Evolutionary conservation across 2,329 filamentous ascomycete species (phyloP).

Genomic region (Pestalotiopsis sp.): DNA sequence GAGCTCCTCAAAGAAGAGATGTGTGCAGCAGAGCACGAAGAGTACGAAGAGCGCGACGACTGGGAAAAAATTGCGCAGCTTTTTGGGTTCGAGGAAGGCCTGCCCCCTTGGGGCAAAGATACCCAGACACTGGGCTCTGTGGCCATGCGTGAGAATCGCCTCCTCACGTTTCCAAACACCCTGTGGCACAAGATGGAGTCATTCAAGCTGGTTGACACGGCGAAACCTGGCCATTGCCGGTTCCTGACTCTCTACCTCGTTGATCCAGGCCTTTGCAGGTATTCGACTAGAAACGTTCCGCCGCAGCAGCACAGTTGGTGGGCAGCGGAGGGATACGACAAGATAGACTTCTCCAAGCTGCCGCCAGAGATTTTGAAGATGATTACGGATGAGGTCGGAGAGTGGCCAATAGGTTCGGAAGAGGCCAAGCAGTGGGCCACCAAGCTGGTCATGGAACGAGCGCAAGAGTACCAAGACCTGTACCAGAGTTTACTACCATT

Average conservation of each 20-base stretch:
- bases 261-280: not conserved
- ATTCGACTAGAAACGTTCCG: conserved; percentile 1
- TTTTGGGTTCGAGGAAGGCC: not conserved
- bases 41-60: conserved; percentile 22
- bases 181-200: conserved; percentile 35
- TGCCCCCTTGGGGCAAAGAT: not conserved
- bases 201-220: not conserved
- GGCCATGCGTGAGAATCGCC: conserved; percentile 46
- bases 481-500: too few species aligned
- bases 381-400: conserved; percentile 1
- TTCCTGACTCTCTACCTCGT: conserved; percentile 2
- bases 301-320: conserved; percentile 12
- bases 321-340: conserved; percentile 6
- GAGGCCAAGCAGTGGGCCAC: not conserved
- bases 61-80: conserved; percentile 14
- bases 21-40: conserved; percentile 37
- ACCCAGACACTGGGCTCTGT: conserved; percentile 52
- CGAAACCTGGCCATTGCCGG: not conserved
- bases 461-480: too few species aligned
- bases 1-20: conserved; percentile 35
- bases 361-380: conserved; percentile 5
- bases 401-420: conserved; percentile 8
- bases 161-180: conserved; percentile 59
- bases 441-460: too few species aligned
- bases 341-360: conserved; percentile 1